Base-by-base conservation (phyloP, 1,139 yeast genomes). In the Trichomonascaceae sp. region DNA sequence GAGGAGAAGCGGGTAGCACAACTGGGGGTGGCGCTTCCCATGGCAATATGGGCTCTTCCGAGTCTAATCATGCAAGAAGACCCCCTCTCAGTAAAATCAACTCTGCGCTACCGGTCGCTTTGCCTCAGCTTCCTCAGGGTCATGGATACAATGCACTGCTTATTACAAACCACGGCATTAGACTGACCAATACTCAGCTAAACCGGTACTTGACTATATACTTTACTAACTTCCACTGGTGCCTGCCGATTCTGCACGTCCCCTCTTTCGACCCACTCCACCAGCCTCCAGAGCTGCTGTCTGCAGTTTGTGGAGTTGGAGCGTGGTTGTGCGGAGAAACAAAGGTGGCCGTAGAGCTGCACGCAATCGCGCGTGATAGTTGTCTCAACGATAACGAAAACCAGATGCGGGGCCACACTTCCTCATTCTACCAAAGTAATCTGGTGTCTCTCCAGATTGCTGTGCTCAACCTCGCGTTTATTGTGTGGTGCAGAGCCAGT, bases 281-380 rank as follows among this genome's bases (percentile, higher is more conserved):
- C 2, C 47, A 49, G 2, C 46, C 57, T 5, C 56, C 56, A 4
- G 46, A 56, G 5, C 42, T 58, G 16, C 38, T 58, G 18, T 48
- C 53, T 22, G 51, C 59, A 1, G 49, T 56, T 8, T 52, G 60
- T 38, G 48, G 61, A 2, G 41, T 58, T 26, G 62, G 62, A 3
- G 60, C 62, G 0, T 39, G 47, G 18, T 36, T 54, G 6, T 48
- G 56, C 37, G 48, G 43, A 23, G 59, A 55, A 31, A 40, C 39
- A 13, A 42, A 45, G 22, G 45, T 49, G 39, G 56, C 60, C 13
- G 40, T 43, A 8, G 39, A 44, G 8, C 40, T 54, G 17, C 56
- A 54, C 30, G 37, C 39, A 13, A 46, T 43, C 13, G 46, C 57
- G 5, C 43, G 43, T 6, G 28, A 43, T 40, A 39, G 40, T 52